Evolutionary conservation across 768 basidiomycete species (phyloP), one percentile per base, ranked within the genome.

Genomic region (Coprinopsis cinerea): DNA sequence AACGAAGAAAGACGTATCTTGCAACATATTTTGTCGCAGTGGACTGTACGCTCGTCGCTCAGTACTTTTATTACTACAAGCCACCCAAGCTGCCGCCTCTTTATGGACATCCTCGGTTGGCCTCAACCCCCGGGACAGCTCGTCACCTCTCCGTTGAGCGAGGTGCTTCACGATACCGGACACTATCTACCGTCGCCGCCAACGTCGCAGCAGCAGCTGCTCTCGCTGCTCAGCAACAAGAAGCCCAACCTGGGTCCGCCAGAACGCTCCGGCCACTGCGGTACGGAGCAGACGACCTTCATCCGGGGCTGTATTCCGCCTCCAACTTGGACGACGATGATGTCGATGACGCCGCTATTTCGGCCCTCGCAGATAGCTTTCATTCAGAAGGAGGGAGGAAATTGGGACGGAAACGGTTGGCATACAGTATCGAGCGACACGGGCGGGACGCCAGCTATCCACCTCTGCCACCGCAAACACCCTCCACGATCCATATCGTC

Each of bases 21-120:
- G 95, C 96, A 2, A 75, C 76, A 0, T 99, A 99, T 65, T 99
- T 97, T 62, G 86, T 88, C 59, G 68, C 77, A 48, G 78, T 98
- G 44, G 96, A 99, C 65, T 69, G 81, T 44, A 70, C 75, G 25
- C 74, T 98, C 22, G 70, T 94, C 39, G 63, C 60, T 6, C 95
- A 99, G 63, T 98, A 84, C 68, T 70, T 83, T 60, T 88, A 95
- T 68, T 95, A 92, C 59, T 66, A 72, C 35, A 61, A 64, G 20
- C 61, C 65, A 15, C 61, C 65, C 13, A 22, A 50, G 26, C 71
- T 68, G 45, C 65, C 70, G 1, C 61, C 66, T 6, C 54, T 65
- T 20, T 62, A 72, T 46, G 56, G 62, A 17, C 73, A 66, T 44
- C 47, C 71, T 27, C 77, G 75, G 24, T 67, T 77, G 17, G 64